These are phyloP conservation scores for Xerophyta viscosa DNA, from an alignment of 106 monocot species.

Conservation along the genomic window DNA sequence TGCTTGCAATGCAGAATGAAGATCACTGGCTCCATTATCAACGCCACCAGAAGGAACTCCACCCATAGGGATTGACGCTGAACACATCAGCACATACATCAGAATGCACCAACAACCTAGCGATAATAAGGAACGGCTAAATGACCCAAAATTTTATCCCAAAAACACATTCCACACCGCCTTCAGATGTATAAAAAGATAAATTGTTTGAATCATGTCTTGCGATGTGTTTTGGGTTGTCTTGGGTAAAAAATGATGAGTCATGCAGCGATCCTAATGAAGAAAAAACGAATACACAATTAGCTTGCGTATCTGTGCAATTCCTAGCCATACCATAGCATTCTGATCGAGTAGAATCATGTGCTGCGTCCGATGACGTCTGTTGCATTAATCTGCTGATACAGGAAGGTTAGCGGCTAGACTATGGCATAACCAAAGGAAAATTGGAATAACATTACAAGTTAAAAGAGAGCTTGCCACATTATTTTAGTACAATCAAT, in stretches of 20 bases:
- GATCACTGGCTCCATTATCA: neutral
- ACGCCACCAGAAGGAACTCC: neutral
- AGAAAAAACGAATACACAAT: too few relatives aligned
- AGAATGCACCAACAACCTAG: too few relatives aligned
- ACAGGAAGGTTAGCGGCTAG: neutral
- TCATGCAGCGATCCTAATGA: too few relatives aligned
- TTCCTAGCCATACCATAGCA: neutral
- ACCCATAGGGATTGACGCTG: neutral
- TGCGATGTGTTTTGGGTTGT: too few relatives aligned
- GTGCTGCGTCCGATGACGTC: neutral
- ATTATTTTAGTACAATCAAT: neutral
- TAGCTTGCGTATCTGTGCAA: too few relatives aligned
- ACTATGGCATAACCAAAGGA: neutral
- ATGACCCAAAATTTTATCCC: too few relatives aligned
- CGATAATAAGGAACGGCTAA: too few relatives aligned
- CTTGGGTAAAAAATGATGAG: too few relatives aligned
- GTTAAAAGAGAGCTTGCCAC: neutral
- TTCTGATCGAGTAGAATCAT: neutral
- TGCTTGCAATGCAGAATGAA: neutral
- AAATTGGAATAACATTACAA: neutral
- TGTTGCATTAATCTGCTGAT: constrained; percentile 2
- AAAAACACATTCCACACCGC: too few relatives aligned
- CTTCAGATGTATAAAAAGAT: too few relatives aligned
- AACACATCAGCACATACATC: neutral
- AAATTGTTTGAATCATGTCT: too few relatives aligned